These are phyloP conservation scores for Pichia sp. DNA, from an alignment of 1,139 yeast genomes.

Conservation along the genomic window DNA sequence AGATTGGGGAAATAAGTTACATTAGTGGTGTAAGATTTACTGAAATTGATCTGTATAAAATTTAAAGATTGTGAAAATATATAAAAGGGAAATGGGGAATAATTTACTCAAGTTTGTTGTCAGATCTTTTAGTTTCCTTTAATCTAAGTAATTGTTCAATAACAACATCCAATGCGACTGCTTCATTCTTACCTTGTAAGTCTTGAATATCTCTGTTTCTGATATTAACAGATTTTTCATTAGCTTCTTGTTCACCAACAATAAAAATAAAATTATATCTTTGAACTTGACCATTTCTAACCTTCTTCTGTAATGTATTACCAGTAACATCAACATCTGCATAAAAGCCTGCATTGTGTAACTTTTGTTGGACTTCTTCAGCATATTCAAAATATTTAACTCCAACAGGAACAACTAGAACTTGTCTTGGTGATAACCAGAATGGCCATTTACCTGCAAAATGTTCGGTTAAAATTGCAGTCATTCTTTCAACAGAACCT, in stretches of 20 bases:
- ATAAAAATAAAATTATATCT: constrained; percentile 91
- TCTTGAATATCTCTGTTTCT: constrained; percentile 89
- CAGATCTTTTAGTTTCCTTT: constrained; percentile 63
- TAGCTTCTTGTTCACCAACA: constrained; percentile 92
- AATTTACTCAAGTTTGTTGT: constrained; percentile 41
- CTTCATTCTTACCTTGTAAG: constrained; percentile 83
- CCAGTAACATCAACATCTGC: constrained; percentile 92
- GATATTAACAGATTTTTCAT: constrained; percentile 71
- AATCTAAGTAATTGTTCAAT: constrained; percentile 57
- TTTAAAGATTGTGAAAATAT: background rate
- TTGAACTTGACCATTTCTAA: constrained; percentile 88
- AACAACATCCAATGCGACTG: constrained; percentile 64
- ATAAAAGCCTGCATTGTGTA: constrained; percentile 67
- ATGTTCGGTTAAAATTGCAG: constrained; percentile 94
- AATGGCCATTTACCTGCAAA: constrained; percentile 98
- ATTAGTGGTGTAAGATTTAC: too few species aligned
- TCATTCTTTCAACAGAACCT: constrained; percentile 97
- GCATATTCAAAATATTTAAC: constrained; percentile 89
- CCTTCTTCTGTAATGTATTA: constrained; percentile 93
- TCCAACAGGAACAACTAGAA: constrained; percentile 91
- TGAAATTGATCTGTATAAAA: too few species aligned
- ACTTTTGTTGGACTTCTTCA: constrained; percentile 60
- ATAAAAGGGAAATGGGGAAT: background rate
- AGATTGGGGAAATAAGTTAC: too few species aligned
- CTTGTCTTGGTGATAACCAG: constrained; percentile 98